These are phyloP conservation scores for Meira miltonrushii DNA, from an alignment of 1,284 basidiomycete species.

Conservation along the genomic window DNA sequence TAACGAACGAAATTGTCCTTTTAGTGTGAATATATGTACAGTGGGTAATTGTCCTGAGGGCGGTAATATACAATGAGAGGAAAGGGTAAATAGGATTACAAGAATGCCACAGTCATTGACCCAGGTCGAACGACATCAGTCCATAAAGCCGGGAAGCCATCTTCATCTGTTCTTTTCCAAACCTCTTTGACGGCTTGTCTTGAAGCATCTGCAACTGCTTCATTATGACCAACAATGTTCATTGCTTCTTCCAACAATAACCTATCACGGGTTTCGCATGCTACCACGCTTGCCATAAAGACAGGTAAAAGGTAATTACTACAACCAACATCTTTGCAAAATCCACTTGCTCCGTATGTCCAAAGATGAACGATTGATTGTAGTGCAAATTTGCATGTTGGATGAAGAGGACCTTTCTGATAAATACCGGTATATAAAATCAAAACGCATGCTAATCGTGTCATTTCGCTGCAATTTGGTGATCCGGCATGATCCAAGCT, in stretches of 20 bases:
- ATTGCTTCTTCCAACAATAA: not conserved
- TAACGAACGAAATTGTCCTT: not conserved
- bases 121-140: not conserved
- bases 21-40: not conserved
- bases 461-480: conserved; percentile 4
- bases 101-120: not conserved
- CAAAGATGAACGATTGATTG: not conserved
- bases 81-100: not conserved
- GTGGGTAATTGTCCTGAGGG: not conserved
- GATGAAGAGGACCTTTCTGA: not conserved
- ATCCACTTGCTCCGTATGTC: not conserved
- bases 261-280: not conserved
- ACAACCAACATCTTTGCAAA: conserved; percentile 3
- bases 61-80: not conserved
- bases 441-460: not conserved
- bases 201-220: not conserved
- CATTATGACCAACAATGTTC: conserved; percentile 1
- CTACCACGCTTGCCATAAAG: not conserved
- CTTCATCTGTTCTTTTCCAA: conserved; percentile 4
- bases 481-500: not conserved
- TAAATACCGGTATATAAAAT: not conserved
- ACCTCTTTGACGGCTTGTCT: not conserved
- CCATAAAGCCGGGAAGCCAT: not conserved
- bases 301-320: not conserved
- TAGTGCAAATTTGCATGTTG: not conserved